A percentile compares a stretch with the other conserved stretches of the same genome.
Evolutionary conservation across 768 basidiomycete genomes (phyloP).

Genomic region (Naematelia encephala): DNA sequence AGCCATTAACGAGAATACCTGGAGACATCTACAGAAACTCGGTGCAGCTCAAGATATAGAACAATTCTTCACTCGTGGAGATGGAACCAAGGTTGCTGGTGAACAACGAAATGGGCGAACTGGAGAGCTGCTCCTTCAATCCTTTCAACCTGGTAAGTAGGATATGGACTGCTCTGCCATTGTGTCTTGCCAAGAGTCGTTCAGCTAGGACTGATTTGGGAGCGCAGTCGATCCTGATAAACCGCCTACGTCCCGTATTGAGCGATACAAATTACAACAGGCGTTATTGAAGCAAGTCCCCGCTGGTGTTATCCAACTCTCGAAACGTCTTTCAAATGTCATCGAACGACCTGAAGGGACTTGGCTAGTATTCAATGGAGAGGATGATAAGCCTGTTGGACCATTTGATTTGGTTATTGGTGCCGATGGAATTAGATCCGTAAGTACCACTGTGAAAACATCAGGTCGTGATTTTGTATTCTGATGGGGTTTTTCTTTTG

Average conservation of each 20-base stretch:
- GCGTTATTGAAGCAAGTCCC: slow-evolving; percentile 29
- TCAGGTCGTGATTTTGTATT: no score
- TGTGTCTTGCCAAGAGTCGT: no score
- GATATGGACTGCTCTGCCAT: neutral
- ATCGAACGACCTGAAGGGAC: slow-evolving; percentile 12
- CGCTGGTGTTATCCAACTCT: slow-evolving; percentile 23
- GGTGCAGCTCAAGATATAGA: slow-evolving; percentile 21
- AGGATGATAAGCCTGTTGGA: slow-evolving; percentile 19
- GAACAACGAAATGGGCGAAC: slow-evolving; percentile 20
- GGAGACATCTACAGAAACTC: slow-evolving; percentile 26
- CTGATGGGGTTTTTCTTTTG: no score
- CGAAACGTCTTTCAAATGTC: slow-evolving; percentile 21
- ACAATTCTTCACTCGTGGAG: slow-evolving; percentile 14
- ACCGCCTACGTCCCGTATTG: slow-evolving; percentile 22
- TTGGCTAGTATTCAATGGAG: slow-evolving; percentile 15
- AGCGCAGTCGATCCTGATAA: slow-evolving; percentile 14
- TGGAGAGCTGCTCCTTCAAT: slow-evolving; percentile 8
- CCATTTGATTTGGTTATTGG: slow-evolving; percentile 36
- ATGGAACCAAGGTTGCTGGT: slow-evolving; percentile 6
- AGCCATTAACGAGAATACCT: slow-evolving; percentile 33
- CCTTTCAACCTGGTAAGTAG: slow-evolving; percentile 5
- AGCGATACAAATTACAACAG: slow-evolving; percentile 28
- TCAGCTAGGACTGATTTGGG: neutral
- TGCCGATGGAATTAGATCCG: slow-evolving; percentile 39
- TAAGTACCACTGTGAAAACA: no score